These are phyloP conservation scores for Begonia peltatifolia DNA, from an alignment of 306 rosid species.

Conservation along the genomic window DNA sequence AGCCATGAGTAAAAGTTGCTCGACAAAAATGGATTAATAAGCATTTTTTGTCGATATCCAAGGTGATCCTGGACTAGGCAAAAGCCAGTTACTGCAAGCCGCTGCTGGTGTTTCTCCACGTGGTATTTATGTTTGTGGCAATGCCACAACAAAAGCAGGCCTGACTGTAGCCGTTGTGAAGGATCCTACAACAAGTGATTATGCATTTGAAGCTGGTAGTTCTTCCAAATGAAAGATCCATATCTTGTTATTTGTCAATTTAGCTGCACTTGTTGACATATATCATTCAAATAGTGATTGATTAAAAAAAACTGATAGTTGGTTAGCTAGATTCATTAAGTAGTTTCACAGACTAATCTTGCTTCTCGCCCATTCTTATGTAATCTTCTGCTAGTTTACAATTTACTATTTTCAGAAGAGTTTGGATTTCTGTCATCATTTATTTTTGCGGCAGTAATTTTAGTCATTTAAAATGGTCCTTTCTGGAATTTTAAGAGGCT, in stretches of 20 bases:
- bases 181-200: constrained; percentile 80
- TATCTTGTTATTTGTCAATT: too few relatives aligned
- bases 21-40: constrained; percentile 4
- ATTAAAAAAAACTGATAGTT: neutral
- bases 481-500: constrained; percentile 3
- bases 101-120: constrained; percentile 86
- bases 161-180: constrained; percentile 89
- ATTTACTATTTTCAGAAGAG: too few relatives aligned
- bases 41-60: constrained; percentile 17
- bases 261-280: neutral
- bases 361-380: neutral
- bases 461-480: neutral
- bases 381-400: neutral
- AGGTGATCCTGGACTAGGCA: constrained; percentile 97
- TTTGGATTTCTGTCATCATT: neutral
- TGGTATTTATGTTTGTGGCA: constrained; percentile 93
- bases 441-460: neutral
- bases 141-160: constrained; percentile 89
- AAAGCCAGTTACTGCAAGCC: constrained; percentile 91
- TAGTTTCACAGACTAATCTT: neutral
- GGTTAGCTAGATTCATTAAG: neutral
- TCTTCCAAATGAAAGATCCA: neutral
- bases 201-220: constrained; percentile 90
- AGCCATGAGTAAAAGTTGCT: constrained; percentile 7
- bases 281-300: neutral